Evolutionary conservation across 2,329 filamentous ascomycete species (phyloP).

Genomic region (Penicillium sp.): DNA sequence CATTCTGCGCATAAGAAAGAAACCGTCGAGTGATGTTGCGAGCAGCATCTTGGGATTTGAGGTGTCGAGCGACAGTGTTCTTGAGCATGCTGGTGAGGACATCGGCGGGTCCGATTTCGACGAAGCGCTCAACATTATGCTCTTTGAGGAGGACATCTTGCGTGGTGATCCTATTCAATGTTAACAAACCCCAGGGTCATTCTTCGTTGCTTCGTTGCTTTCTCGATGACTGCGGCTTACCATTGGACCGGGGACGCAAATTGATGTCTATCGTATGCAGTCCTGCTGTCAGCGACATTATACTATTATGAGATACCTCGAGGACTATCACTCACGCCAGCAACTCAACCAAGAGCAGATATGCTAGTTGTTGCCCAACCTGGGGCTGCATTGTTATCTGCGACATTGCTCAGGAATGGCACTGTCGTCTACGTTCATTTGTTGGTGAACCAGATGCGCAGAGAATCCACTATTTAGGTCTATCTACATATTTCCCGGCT

Average conservation of each 20-base stretch:
- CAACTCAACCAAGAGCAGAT: constrained; percentile 26
- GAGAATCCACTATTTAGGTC: background rate
- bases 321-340: constrained; percentile 23
- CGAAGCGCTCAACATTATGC: constrained; percentile 27
- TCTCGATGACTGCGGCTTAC: constrained; percentile 7
- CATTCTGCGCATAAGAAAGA: constrained; percentile 11
- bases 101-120: constrained; percentile 41
- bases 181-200: background rate
- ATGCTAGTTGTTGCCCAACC: constrained; percentile 12
- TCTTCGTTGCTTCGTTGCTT: background rate
- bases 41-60: constrained; percentile 17
- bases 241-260: constrained; percentile 28
- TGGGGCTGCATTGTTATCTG: constrained; percentile 1
- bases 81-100: constrained; percentile 39
- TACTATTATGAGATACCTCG: background rate
- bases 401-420: background rate
- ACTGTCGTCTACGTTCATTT: background rate
- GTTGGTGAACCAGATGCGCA: background rate
- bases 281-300: background rate
- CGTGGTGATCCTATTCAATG: constrained; percentile 30
- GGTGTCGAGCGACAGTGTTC: constrained; percentile 29
- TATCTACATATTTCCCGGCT: background rate
- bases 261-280: constrained; percentile 21
- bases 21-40: constrained; percentile 21
- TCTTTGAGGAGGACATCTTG: constrained; percentile 34